These are phyloP conservation scores for Mollisiaceae sp. DNA, from an alignment of 2,329 filamentous ascomycete species.

Conservation along the genomic window DNA sequence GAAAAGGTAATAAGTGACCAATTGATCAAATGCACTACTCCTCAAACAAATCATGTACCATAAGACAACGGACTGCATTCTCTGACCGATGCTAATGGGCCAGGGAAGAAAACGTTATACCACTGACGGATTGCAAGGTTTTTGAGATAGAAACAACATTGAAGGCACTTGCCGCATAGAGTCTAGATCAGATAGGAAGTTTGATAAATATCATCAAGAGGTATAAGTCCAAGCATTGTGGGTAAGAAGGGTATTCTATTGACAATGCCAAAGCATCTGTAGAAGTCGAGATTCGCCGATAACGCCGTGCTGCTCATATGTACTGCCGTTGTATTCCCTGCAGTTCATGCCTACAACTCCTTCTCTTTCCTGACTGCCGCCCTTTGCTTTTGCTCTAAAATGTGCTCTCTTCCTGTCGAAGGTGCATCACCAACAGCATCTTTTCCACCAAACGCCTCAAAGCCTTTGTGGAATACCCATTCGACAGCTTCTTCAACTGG, in stretches of 20 bases:
- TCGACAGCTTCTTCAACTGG: conserved; percentile 93
- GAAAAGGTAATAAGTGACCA: neutral
- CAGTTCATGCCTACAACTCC: conserved; percentile 11
- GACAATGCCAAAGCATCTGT: conserved; percentile 10
- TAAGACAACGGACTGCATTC: neutral
- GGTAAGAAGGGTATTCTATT: conserved; percentile 5
- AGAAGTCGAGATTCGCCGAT: conserved; percentile 16
- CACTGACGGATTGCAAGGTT: neutral
- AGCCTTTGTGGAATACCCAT: conserved; percentile 84
- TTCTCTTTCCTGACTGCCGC: conserved; percentile 17
- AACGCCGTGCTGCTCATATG: conserved; percentile 18
- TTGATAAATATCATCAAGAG: no score
- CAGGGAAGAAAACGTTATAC: neutral
- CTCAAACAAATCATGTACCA: neutral
- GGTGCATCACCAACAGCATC: conserved; percentile 60
- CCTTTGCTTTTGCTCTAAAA: conserved; percentile 41
- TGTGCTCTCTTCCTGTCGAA: conserved; percentile 56
- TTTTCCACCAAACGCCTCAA: conserved; percentile 72
- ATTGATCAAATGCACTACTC: neutral
- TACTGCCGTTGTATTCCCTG: neutral
- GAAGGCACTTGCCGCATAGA: neutral
- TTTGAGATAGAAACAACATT: neutral
- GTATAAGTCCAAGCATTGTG: neutral
- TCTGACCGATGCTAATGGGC: neutral
- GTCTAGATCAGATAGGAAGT: neutral